Evolutionary conservation across 2,329 filamentous ascomycete genomes (phyloP).

Genomic region (Diaporthe citri): DNA sequence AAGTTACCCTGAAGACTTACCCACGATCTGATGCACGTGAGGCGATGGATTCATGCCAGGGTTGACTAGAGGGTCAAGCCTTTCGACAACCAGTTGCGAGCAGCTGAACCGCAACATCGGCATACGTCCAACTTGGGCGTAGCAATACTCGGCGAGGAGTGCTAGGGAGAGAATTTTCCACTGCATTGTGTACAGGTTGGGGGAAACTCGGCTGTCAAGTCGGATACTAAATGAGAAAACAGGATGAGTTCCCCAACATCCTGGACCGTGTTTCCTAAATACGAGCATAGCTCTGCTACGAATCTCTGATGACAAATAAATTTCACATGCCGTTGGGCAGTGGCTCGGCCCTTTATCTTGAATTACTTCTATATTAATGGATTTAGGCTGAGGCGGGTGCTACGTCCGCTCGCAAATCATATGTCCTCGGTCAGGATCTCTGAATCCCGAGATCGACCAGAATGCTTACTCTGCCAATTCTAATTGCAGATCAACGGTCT

Average conservation of each 20-base stretch:
- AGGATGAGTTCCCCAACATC: neutral
- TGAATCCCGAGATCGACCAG: neutral
- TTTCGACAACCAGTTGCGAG: conserved; percentile 62
- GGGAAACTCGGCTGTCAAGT: neutral
- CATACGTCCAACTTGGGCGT: neutral
- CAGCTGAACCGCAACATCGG: conserved; percentile 54
- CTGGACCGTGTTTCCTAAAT: neutral
- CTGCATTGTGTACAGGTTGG: neutral
- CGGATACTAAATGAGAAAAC: neutral
- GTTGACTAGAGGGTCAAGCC: conserved; percentile 50
- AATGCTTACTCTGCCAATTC: neutral
- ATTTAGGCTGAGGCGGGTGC: conserved; percentile 27
- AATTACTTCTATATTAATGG: neutral
- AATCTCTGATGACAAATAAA: neutral
- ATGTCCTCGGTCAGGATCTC: neutral
- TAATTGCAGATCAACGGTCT: neutral
- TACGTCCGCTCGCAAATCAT: conserved; percentile 13
- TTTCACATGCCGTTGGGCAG: neutral
- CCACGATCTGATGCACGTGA: conserved; percentile 69
- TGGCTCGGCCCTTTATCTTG: neutral
- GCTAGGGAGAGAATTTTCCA: neutral
- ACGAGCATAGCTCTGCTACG: neutral
- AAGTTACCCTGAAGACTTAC: neutral
- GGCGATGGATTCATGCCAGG: conserved; percentile 59
- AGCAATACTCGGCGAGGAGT: neutral